These are phyloP conservation scores for Funneliformis mosseae DNA, from an alignment of 192 early-diverging fungal species.

Conservation along the genomic window DNA sequence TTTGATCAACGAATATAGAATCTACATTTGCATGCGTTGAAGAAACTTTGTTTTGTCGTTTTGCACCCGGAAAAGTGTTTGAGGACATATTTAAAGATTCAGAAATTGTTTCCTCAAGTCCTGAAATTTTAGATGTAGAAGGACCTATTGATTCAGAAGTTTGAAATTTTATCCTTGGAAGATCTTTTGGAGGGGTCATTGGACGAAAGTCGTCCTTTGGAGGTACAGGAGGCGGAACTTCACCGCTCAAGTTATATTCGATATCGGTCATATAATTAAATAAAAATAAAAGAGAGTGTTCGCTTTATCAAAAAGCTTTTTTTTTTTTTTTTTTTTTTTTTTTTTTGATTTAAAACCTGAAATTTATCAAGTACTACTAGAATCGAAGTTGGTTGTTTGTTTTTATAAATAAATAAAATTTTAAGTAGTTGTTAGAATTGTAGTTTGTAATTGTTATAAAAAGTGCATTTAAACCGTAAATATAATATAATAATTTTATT, in stretches of 20 bases:
- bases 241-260: background rate
- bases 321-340: no score
- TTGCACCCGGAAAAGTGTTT: constrained; percentile 15
- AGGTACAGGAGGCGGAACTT: constrained; percentile 6
- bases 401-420: background rate
- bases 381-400: background rate
- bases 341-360: background rate
- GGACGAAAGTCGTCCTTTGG: constrained; percentile 18
- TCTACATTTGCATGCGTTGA: background rate
- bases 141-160: background rate
- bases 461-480: no score
- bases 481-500: no score
- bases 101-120: background rate
- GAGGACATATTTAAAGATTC: background rate
- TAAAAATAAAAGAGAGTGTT: background rate
- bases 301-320: background rate
- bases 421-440: background rate
- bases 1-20: background rate
- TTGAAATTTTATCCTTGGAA: background rate
- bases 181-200: constrained; percentile 5
- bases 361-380: background rate
- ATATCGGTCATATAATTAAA: background rate
- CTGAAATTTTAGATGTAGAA: background rate
- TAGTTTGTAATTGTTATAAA: background rate
- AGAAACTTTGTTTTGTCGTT: background rate